Evolutionary conservation across 257 asterid genomes (phyloP).

Genomic region (Haberlea rhodopensis): DNA sequence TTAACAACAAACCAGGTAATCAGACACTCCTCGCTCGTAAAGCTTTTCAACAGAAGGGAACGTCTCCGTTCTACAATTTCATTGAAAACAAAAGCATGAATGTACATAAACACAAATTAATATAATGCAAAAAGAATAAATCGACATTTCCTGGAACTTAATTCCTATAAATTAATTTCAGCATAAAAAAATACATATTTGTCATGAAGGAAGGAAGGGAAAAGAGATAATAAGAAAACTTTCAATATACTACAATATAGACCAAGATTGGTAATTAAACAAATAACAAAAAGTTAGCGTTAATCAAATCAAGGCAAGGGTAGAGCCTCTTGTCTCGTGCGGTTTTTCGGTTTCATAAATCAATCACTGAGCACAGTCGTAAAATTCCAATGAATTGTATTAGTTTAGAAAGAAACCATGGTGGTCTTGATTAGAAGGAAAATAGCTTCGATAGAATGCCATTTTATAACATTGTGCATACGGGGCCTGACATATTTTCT

Average conservation of each 20-base stretch:
- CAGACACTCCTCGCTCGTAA: conserved; percentile 84
- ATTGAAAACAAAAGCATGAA: background rate
- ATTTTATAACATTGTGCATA: background rate
- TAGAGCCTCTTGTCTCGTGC: background rate
- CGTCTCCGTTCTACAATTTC: conserved; percentile 61
- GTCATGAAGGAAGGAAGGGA: background rate
- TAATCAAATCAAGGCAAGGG: background rate
- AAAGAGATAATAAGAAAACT: conserved; percentile 6
- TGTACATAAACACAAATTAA: conserved; percentile 2
- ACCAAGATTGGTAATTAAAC: background rate
- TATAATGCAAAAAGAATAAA: conserved; percentile 6
- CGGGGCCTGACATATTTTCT: background rate
- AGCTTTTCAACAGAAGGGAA: conserved; percentile 60
- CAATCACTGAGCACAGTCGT: background rate
- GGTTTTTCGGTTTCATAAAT: background rate
- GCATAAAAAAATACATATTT: background rate
- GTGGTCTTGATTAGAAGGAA: background rate
- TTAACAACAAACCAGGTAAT: conserved; percentile 68
- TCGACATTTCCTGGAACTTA: conserved; percentile 2
- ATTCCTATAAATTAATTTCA: conserved; percentile 12
- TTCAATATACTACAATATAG: conserved; percentile 3
- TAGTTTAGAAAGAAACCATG: background rate
- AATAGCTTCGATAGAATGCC: too few relatives aligned
- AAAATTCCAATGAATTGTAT: background rate
- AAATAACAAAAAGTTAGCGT: background rate